Percentiles rank a stretch among this genome's conserved stretches.
These are phyloP conservation scores for Canna indica DNA, from an alignment of 176 grass and related monocot genomes.

Conservation along the genomic window DNA sequence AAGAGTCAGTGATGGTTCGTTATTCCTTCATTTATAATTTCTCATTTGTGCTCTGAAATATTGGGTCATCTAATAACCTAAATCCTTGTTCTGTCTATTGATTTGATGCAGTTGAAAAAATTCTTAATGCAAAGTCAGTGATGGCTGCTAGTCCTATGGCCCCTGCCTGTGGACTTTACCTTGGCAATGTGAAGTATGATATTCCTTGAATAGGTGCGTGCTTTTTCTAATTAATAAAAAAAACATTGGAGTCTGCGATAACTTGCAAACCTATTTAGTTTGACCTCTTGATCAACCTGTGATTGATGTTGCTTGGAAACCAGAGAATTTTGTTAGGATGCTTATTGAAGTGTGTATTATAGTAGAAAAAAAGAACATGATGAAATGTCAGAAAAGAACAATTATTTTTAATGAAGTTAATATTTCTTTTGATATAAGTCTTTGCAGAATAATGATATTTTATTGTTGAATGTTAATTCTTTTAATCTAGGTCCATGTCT, in stretches of 20 bases:
- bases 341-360: too few species aligned
- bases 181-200: constrained; percentile 86
- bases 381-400: too few species aligned
- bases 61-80: neutral
- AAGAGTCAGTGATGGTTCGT: constrained; percentile 53
- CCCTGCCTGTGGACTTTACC: constrained; percentile 82
- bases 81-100: neutral
- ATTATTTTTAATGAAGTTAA: too few species aligned
- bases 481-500: too few species aligned
- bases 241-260: neutral
- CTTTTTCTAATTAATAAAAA: neutral
- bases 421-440: too few species aligned
- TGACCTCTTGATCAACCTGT: neutral
- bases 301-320: too few species aligned
- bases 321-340: too few species aligned
- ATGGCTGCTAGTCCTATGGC: constrained; percentile 78
- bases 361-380: too few species aligned
- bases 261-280: neutral
- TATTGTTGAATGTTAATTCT: too few species aligned
- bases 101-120: constrained; percentile 66
- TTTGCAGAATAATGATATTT: too few species aligned
- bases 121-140: constrained; percentile 63
- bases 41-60: neutral
- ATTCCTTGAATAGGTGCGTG: constrained; percentile 17
- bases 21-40: constrained; percentile 27